These are phyloP conservation scores for Paecilomyces sp. DNA, from an alignment of 2,329 filamentous ascomycete species.

Conservation along the genomic window DNA sequence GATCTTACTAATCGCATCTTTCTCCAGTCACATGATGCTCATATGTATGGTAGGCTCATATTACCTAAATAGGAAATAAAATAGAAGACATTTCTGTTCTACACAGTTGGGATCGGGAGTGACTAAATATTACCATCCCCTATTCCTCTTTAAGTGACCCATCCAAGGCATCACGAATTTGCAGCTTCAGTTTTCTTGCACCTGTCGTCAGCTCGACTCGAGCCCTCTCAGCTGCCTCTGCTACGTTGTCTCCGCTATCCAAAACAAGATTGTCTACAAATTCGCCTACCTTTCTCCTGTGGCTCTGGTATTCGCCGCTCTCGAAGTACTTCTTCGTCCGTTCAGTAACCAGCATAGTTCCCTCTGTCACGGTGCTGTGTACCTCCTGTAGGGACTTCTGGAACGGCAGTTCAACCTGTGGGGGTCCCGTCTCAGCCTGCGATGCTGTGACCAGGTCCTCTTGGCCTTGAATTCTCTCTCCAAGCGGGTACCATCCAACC, in stretches of 20 bases:
- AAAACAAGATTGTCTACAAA: background rate
- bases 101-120: too few species aligned
- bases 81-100: too few species aligned
- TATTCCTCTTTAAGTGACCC: background rate
- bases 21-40: background rate
- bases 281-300: background rate
- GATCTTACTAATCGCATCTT: too few species aligned
- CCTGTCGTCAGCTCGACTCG: background rate
- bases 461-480: background rate
- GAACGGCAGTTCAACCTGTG: background rate
- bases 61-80: too few species aligned
- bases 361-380: background rate
- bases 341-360: background rate
- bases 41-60: background rate
- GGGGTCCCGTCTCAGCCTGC: background rate
- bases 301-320: background rate
- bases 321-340: background rate
- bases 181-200: background rate
- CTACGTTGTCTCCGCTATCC: background rate
- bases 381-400: background rate
- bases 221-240: background rate
- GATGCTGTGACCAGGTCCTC: background rate
- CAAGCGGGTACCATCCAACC: background rate
- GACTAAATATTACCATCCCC: too few species aligned
- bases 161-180: background rate